Base-by-base conservation (phyloP, 495 filamentous ascomycete species). In the Penicillium lividum region DNA sequence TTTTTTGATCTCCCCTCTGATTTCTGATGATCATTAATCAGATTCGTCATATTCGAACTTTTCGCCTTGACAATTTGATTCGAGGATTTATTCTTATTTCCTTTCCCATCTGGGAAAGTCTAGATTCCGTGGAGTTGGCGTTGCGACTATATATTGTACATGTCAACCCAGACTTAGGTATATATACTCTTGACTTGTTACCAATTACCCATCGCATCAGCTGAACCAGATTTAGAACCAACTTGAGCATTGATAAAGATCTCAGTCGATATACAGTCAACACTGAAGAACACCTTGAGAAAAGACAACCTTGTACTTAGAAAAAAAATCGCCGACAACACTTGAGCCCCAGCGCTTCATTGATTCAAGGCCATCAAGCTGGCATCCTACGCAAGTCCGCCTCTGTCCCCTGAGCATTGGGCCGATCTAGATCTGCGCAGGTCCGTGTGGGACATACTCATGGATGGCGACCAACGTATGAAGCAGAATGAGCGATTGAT, bases 381-480 rank as follows among this genome's bases (percentile, higher is more conserved):
- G 83, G 84, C 82, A 77, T 73, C 79, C 66, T 82, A 84, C 74
- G 77, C 74, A 61, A 80, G 76, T 58, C 78, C 75, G 66, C 79
- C 82, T 73, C 77, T 84, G 68, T 82, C 83, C 73, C 83, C 82
- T 71, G 77, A 77, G 73, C 75, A 80, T 77, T 82, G 80, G 78
- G 74, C 74, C 63, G 62, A 73, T 65, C 68, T 76, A 63, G 70
- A 77, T 72, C 64, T 66, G 73, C 66, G 73, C 70, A 77, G 71
- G 68, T 73, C 72, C 69, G 63, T 62, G 64, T 67, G 73, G 72
- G 63, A 70, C 68, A 70, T 66, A 58, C 68, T 77, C 60, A 91
- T 92, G 88, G 88, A 90, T 80, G 85, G 88, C 76, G 82, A 85
- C 66, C 82, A 80, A 71, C 80, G 85, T 72, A 69, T 68, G 65